phyloP scores from a whole-genome alignment of 352 stramenopile genomes.

The Globisporangium paddicum region DNA sequence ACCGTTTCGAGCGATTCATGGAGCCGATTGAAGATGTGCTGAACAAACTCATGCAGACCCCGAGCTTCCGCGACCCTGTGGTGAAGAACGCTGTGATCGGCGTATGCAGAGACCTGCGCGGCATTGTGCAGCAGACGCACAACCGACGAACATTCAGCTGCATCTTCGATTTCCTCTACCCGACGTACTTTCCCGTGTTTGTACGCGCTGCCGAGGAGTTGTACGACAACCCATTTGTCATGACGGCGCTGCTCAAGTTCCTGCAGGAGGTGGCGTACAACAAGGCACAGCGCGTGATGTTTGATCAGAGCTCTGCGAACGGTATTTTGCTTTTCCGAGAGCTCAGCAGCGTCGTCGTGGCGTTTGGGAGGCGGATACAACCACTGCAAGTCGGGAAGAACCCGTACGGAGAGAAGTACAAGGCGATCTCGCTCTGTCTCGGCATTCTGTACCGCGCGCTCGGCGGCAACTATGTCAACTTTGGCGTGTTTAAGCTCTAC shows the following conservation, averaged over 20 bases:
- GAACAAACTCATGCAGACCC: constrained; percentile 75
- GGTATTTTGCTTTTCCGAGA: constrained; percentile 98
- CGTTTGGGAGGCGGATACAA: constrained; percentile 91
- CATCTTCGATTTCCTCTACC: constrained; percentile 98
- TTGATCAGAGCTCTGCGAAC: constrained; percentile 97
- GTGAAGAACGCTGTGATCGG: constrained; percentile 92
- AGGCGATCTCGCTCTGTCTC: constrained; percentile 94
- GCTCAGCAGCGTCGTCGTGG: constrained; percentile 94
- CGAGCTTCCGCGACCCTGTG: constrained; percentile 66
- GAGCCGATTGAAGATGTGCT: constrained; percentile 88
- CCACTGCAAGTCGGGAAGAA: constrained; percentile 76
- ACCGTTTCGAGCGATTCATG: constrained; percentile 97
- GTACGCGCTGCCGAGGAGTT: constrained; percentile 92
- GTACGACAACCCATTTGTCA: constrained; percentile 92
- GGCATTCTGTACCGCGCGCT: constrained; percentile 86
- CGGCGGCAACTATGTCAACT: constrained; percentile 98
- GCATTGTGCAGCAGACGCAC: constrained; percentile 95
- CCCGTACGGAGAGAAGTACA: constrained; percentile 97
- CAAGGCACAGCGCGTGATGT: constrained; percentile 97
- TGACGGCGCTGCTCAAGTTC: constrained; percentile 97
- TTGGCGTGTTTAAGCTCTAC: constrained; percentile 99
- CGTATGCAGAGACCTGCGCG: constrained; percentile 95
- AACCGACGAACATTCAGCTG: constrained; percentile 95
- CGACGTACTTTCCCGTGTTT: constrained; percentile 94
- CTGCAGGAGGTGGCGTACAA: constrained; percentile 94